These are phyloP conservation scores for Thelonectria blattea DNA, from an alignment of 2,329 filamentous ascomycete species.

Conservation along the genomic window DNA sequence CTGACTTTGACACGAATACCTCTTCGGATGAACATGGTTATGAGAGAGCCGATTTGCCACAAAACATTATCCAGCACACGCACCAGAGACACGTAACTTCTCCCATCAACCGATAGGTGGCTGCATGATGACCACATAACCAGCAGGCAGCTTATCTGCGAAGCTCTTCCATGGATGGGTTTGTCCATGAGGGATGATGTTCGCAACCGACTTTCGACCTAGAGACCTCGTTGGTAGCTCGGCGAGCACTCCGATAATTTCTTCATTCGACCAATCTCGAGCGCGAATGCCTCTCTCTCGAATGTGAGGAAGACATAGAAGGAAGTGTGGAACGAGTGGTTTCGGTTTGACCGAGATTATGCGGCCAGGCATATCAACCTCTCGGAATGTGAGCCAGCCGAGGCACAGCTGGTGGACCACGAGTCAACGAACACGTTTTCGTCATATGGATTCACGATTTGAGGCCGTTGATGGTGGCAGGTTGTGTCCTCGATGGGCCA, in stretches of 20 bases:
- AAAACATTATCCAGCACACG: too few species aligned
- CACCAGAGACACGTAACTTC: too few species aligned
- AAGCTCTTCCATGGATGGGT: too few species aligned
- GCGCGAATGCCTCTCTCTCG: not conserved
- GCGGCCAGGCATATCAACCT: not conserved
- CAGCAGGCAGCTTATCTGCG: too few species aligned
- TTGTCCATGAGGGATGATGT: too few species aligned
- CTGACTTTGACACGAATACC: too few species aligned
- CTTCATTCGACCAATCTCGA: not conserved
- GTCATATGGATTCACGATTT: not conserved
- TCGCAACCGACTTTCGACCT: too few species aligned
- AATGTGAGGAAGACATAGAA: not conserved
- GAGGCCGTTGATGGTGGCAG: not conserved
- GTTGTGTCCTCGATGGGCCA: not conserved
- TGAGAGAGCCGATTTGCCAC: too few species aligned
- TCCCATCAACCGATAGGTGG: too few species aligned
- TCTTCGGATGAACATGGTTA: too few species aligned
- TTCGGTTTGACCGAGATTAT: not conserved
- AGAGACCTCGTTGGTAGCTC: not conserved
- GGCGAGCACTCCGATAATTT: not conserved
- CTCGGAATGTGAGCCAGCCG: not conserved
- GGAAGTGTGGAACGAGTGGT: not conserved
- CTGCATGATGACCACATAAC: too few species aligned
- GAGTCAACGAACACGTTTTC: not conserved
- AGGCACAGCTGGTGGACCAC: not conserved